Evolutionary conservation across 306 rosid species (phyloP).

Genomic region (Pterocarpus santalinus): DNA sequence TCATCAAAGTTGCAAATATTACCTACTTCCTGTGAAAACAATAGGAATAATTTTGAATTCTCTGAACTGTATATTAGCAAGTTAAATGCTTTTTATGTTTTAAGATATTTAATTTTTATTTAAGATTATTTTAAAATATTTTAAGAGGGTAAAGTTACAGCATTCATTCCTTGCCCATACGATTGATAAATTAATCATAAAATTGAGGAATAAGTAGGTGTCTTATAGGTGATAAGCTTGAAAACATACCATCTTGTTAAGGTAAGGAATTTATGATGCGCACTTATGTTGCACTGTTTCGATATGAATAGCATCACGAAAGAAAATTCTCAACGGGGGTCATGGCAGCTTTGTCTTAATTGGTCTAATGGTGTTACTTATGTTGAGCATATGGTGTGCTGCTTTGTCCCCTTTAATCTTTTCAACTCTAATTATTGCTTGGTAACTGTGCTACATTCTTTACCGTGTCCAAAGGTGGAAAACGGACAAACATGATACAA

Average conservation of each 20-base stretch:
- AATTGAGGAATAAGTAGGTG: background rate
- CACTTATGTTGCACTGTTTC: background rate
- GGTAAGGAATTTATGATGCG: background rate
- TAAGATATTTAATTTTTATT: too few species aligned
- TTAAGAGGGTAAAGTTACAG: too few species aligned
- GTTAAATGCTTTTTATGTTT: too few species aligned
- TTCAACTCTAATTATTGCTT: background rate
- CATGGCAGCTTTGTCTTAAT: slow-evolving; percentile 7
- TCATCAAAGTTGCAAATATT: too few species aligned
- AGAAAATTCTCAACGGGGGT: background rate
- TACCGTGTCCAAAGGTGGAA: background rate
- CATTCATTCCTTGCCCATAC: too few species aligned
- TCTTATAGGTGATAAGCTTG: background rate
- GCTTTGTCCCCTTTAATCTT: background rate
- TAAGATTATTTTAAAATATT: too few species aligned
- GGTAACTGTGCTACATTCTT: background rate
- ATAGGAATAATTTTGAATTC: too few species aligned
- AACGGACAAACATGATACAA: slow-evolving; percentile 11
- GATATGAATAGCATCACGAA: background rate
- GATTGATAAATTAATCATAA: background rate
- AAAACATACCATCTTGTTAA: background rate
- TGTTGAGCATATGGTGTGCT: background rate
- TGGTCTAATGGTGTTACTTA: background rate
- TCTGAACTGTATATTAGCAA: too few species aligned
- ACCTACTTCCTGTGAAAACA: too few species aligned